These are phyloP conservation scores for Sporothrix mexicana DNA, from an alignment of 2,329 filamentous ascomycete genomes.

Conservation along the genomic window DNA sequence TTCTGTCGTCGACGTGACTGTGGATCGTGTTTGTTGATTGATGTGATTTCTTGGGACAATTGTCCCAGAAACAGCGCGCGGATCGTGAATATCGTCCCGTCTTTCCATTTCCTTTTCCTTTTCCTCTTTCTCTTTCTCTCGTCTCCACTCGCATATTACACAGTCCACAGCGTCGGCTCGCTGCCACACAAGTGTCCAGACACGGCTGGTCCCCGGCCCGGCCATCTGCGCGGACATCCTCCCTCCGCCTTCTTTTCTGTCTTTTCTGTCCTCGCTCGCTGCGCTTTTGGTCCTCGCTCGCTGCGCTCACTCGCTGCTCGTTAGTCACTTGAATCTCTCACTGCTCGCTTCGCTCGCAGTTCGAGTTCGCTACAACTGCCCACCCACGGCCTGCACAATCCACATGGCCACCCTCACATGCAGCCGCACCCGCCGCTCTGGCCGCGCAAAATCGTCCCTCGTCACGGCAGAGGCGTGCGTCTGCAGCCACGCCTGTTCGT, in stretches of 20 bases:
- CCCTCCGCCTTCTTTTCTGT: background rate
- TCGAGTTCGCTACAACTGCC: conserved; percentile 67
- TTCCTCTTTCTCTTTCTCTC: no score
- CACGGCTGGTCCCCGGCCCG: background rate
- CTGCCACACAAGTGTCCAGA: no score
- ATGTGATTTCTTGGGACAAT: no score
- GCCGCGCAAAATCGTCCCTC: conserved; percentile 77
- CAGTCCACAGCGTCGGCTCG: no score
- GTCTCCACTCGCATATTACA: no score
- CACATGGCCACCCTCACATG: conserved; percentile 91
- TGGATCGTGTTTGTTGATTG: no score
- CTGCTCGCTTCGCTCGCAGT: no score
- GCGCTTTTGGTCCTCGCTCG: background rate
- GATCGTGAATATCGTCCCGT: conserved; percentile 6
- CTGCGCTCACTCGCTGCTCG: no score
- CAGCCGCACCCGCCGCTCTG: conserved; percentile 82
- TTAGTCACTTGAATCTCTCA: background rate
- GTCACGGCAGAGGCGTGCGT: conserved; percentile 72
- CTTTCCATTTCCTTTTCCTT: no score
- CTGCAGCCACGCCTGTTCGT: conserved; percentile 81
- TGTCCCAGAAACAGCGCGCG: no score
- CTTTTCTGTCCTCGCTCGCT: no score
- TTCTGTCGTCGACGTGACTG: background rate
- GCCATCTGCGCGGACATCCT: background rate
- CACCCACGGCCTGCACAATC: conserved; percentile 85